A percentile compares a stretch with the other conserved stretches of the same genome.
Evolutionary conservation across 305 asterid genomes (phyloP).

Genomic region (Coffea humblotiana): DNA sequence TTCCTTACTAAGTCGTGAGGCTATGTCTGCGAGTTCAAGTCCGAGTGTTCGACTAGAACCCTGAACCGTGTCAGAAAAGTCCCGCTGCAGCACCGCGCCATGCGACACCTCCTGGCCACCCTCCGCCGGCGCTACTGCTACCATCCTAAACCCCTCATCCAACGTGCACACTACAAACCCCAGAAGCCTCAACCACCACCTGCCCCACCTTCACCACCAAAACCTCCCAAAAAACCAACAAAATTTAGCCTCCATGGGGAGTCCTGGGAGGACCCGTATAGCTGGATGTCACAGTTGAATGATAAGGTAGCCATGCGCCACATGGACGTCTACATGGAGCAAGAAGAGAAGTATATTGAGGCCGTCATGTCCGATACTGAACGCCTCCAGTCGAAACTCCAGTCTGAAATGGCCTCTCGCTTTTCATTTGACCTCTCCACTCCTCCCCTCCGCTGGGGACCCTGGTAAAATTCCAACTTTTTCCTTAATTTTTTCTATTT

Average conservation of each 20-base stretch:
- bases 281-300: conserved; percentile 87
- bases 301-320: conserved; percentile 95
- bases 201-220: conserved; percentile 74
- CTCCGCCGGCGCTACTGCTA: conserved; percentile 45
- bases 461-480: conserved; percentile 55
- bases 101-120: conserved; percentile 62
- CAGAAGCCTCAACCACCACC: conserved; percentile 66
- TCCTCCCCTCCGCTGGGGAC: conserved; percentile 92
- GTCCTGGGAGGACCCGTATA: conserved; percentile 84
- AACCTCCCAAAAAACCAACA: conserved; percentile 80
- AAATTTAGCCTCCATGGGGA: conserved; percentile 67
- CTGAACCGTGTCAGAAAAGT: not conserved
- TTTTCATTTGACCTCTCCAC: conserved; percentile 74
- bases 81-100: conserved; percentile 24
- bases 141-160: conserved; percentile 34
- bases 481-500: not conserved
- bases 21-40: too few species aligned
- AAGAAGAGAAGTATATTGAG: conserved; percentile 96
- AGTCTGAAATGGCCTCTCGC: conserved; percentile 83
- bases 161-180: conserved; percentile 67
- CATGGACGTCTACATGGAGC: conserved; percentile 96
- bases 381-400: conserved; percentile 80
- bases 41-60: not conserved
- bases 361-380: conserved; percentile 83
- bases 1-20: too few species aligned